Base-by-base conservation (phyloP, 1,284 basidiomycete species). In the Inonotus obliquus region DNA sequence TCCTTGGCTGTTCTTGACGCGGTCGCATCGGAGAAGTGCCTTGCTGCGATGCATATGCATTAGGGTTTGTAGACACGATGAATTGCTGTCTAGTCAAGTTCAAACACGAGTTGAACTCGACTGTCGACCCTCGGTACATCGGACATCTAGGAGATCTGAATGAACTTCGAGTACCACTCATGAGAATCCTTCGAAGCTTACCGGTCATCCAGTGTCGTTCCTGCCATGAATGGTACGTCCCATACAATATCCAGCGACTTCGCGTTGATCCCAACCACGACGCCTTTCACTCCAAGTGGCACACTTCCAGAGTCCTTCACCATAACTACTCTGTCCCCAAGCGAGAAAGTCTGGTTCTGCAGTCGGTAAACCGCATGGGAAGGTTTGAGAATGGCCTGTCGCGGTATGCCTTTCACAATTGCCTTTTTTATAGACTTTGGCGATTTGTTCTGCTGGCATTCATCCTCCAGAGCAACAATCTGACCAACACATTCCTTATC, bases 271-370 rank as follows among this genome's bases (percentile, higher is more conserved):
- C 96, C 94, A 58, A 99, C 85, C 17, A 98, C 94, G 9, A 96
- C 92, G 45, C 97, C 97, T 73, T 96, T 96, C 60, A 91, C 90
- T 1, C 89, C 87, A 10, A 98, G 79, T 0, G 96, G 95, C 0
- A 99, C 94, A 25, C 89, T 87, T n/a, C 96, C 96, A 0, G 92
- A 87, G 72, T 99, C 96, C 67, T 93, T 89, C 1, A 98, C 94
- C 89, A 96, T 96, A 29, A 92, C 90, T 41, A 98, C 95, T 13
- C 97, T 85, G 74, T 99, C 96, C n/a, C 96, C 96, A 2, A 98
- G 81, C 0, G 80, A 77, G 70, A 98, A 99, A n/a, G 76, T 78
- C 74, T 99, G 97, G 59, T 91, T 91, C 68, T 95, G 93, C 13
- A 99, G 79, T 21, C 95, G 88, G 72, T 94, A 96, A 4, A 90